Conservation (phyloP, 2,329 filamentous ascomycete genomes). For the Fusarium camptoceras region DNA sequence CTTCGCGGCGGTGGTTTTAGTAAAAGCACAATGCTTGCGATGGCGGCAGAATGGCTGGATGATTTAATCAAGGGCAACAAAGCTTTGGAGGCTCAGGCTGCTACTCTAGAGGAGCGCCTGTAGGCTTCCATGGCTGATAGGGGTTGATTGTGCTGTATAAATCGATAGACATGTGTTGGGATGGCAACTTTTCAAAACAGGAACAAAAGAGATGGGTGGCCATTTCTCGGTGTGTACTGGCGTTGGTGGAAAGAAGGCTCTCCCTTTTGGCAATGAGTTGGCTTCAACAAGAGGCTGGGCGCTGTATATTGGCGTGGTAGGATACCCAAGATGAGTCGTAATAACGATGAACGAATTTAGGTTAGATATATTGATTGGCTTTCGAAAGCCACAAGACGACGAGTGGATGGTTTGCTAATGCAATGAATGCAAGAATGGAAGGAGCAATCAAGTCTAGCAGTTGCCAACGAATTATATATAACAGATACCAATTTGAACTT, state of each 20-base stretch:
- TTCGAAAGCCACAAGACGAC: constrained; percentile 2
- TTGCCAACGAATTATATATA: constrained; percentile 8
- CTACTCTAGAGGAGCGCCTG: constrained; percentile 48
- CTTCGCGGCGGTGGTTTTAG: constrained; percentile 80
- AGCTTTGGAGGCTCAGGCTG: constrained; percentile 65
- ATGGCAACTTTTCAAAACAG: constrained; percentile 24
- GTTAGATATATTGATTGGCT: constrained; percentile 28
- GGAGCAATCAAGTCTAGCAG: neutral
- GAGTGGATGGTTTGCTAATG: constrained; percentile 17
- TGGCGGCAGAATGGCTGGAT: constrained; percentile 83
- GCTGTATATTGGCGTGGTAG: constrained; percentile 23
- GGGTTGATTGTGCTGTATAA: constrained; percentile 12
- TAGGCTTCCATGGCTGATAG: constrained; percentile 8
- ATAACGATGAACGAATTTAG: constrained; percentile 28
- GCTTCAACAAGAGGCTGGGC: constrained; percentile 16
- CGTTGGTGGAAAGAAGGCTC: constrained; percentile 35
- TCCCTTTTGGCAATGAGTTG: constrained; percentile 19
- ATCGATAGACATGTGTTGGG: constrained; percentile 30
- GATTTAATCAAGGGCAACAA: constrained; percentile 77
- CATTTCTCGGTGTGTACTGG: constrained; percentile 35
- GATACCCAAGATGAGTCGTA: constrained; percentile 40
- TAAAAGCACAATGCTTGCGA: constrained; percentile 82
- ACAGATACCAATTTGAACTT: neutral
- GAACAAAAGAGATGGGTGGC: constrained; percentile 22
- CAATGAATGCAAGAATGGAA: constrained; percentile 42